phyloP scores from a whole-genome alignment of 768 basidiomycete species.

The Scleroderma citrinum region DNA sequence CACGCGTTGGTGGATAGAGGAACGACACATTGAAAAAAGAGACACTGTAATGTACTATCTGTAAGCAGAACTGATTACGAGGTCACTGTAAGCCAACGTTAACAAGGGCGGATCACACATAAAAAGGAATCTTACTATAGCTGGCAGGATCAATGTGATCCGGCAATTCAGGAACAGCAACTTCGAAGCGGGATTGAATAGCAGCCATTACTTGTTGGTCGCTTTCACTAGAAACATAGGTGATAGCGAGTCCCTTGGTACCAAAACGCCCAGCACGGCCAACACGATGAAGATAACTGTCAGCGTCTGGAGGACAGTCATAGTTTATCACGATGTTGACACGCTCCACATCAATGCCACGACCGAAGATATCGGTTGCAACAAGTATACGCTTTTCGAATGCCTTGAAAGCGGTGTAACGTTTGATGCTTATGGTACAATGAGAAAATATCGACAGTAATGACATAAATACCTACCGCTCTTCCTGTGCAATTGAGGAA shows the following conservation, averaged over 20 bases:
- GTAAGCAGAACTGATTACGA: constrained; percentile 31
- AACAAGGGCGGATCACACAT: constrained; percentile 1
- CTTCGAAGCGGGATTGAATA: constrained; percentile 96
- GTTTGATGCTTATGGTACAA: constrained; percentile 67
- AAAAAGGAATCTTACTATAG: constrained; percentile 66
- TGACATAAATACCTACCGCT: constrained; percentile 59
- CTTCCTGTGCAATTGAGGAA: constrained; percentile 90
- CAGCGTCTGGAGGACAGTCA: constrained; percentile 94
- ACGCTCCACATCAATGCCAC: constrained; percentile 98
- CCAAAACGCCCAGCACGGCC: constrained; percentile 99
- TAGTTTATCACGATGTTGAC: constrained; percentile 99
- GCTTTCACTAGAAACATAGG: constrained; percentile 87
- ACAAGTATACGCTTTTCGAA: constrained; percentile 99
- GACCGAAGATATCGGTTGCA: constrained; percentile 98
- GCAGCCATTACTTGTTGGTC: constrained; percentile 93
- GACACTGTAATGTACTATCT: not conserved
- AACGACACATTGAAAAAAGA: not conserved
- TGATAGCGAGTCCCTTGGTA: constrained; percentile 98
- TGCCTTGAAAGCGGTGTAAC: constrained; percentile 97
- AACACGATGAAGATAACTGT: constrained; percentile 97
- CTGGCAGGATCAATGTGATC: constrained; percentile 91
- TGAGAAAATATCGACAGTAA: not conserved
- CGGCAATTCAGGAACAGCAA: constrained; percentile 92
- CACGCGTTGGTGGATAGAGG: not conserved
- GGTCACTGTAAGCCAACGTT: constrained; percentile 29